These are phyloP conservation scores for Botryotinia convoluta DNA, from an alignment of 2,329 filamentous ascomycete species.

Conservation along the genomic window DNA sequence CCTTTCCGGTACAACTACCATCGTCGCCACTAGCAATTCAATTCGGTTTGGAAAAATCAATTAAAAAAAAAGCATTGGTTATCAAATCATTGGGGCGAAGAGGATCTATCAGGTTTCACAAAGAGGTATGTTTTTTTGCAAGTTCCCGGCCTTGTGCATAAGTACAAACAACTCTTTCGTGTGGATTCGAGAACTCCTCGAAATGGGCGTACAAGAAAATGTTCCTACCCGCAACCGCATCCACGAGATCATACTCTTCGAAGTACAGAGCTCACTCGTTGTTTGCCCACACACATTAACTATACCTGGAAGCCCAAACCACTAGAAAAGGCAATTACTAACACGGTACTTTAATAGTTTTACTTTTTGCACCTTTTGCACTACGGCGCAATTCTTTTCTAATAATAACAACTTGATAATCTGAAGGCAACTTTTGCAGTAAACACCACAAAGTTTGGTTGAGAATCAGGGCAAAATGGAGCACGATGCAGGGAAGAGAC, in stretches of 20 bases:
- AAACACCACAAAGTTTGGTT: background rate
- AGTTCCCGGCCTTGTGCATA: slow-evolving; percentile 11
- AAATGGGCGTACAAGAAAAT: slow-evolving; percentile 14
- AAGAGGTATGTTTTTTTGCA: slow-evolving; percentile 18
- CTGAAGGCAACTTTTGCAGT: background rate
- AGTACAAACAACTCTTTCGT: slow-evolving; percentile 14
- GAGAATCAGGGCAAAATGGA: slow-evolving; percentile 15
- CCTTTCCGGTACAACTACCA: slow-evolving; percentile 8
- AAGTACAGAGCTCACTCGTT: slow-evolving; percentile 10
- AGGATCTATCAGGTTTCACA: slow-evolving; percentile 14
- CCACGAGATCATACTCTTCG: slow-evolving; percentile 16
- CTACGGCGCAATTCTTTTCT: slow-evolving; percentile 10
- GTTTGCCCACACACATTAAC: slow-evolving; percentile 14
- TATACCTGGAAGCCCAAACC: background rate
- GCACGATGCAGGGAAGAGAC: slow-evolving; percentile 22
- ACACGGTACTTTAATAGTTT: background rate
- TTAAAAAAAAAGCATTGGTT: background rate
- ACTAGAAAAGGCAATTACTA: slow-evolving; percentile 14
- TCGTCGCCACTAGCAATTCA: background rate
- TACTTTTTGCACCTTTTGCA: slow-evolving; percentile 1
- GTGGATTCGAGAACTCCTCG: slow-evolving; percentile 18
- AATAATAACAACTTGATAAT: slow-evolving; percentile 5
- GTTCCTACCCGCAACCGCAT: slow-evolving; percentile 12
- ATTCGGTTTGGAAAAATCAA: background rate
- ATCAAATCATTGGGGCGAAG: slow-evolving; percentile 9